Conservation (phyloP, 2,329 filamentous ascomycete genomes). For the Tolypocladium nubicola region DNA sequence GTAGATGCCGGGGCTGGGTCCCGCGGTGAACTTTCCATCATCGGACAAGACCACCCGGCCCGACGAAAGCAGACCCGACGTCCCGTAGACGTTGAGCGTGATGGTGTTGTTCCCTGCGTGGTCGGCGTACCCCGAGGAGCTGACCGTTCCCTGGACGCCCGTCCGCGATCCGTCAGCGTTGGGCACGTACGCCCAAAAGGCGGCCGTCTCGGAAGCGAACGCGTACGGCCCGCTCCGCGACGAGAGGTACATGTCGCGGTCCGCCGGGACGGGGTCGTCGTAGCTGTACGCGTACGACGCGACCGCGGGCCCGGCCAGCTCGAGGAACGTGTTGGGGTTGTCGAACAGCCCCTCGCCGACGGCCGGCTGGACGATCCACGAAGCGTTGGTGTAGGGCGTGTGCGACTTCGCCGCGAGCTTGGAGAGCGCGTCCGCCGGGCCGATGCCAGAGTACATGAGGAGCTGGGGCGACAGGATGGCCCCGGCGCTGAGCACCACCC, state of each 20-base stretch:
- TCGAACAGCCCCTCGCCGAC: constrained; percentile 42
- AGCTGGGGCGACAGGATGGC: constrained; percentile 28
- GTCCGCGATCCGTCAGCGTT: constrained; percentile 28
- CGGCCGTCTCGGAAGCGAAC: constrained; percentile 40
- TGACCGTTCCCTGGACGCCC: constrained; percentile 42
- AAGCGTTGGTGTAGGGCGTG: constrained; percentile 15
- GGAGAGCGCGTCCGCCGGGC: constrained; percentile 21
- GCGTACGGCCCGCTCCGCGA: constrained; percentile 39
- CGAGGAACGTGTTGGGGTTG: constrained; percentile 45
- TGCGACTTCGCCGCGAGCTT: constrained; percentile 10
- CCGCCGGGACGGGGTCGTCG: constrained; percentile 26
- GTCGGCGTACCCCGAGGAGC: constrained; percentile 31
- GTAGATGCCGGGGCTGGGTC: constrained; percentile 30
- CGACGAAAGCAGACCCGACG: constrained; percentile 38
- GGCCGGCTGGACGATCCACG: constrained; percentile 37
- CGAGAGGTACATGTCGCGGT: constrained; percentile 35
- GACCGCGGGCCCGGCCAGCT: constrained; percentile 29
- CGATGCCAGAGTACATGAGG: constrained; percentile 34
- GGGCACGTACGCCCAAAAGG: constrained; percentile 38
- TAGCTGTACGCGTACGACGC: constrained; percentile 38
- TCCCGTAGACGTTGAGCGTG: constrained; percentile 47
- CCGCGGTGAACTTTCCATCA: constrained; percentile 30
- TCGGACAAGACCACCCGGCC: constrained; percentile 31
- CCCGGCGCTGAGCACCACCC: constrained; percentile 29
- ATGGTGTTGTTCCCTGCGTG: constrained; percentile 33